phyloP scores from a whole-genome alignment of 345 rosid genomes.

The Hevea brasiliensis region DNA sequence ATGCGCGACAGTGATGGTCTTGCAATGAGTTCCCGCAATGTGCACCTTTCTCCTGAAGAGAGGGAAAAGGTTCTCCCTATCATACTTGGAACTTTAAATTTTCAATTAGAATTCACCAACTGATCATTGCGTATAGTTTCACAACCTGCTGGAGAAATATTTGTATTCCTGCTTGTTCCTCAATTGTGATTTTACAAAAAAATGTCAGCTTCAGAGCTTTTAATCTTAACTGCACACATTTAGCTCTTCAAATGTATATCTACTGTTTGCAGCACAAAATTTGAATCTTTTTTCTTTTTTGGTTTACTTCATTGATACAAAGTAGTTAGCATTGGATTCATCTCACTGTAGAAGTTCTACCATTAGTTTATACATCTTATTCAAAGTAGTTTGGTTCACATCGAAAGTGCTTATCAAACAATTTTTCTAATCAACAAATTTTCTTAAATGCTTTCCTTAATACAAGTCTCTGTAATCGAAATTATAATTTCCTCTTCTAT shows the following conservation, averaged over 20 bases:
- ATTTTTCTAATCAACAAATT: background rate
- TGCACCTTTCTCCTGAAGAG: constrained; percentile 63
- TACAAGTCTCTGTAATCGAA: background rate
- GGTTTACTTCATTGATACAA: background rate
- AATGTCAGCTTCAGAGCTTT: background rate
- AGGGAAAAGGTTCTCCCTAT: constrained; percentile 50
- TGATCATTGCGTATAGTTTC: background rate
- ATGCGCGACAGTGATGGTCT: constrained; percentile 75
- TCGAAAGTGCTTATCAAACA: background rate
- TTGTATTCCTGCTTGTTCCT: background rate
- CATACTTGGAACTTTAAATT: background rate
- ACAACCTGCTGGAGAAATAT: background rate
- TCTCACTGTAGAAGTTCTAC: background rate
- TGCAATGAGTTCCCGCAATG: constrained; percentile 89
- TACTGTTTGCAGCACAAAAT: background rate
- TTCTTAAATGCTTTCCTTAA: background rate
- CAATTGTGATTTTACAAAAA: background rate
- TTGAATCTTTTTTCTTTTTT: background rate
- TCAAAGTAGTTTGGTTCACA: background rate
- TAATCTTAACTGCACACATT: background rate
- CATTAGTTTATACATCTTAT: background rate
- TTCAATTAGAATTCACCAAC: background rate
- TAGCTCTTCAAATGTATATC: background rate
- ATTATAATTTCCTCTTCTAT: background rate
- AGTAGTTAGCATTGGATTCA: background rate